Conservation (phyloP, 352 stramenopile genomes). For the Phytophthora fragariae region DNA sequence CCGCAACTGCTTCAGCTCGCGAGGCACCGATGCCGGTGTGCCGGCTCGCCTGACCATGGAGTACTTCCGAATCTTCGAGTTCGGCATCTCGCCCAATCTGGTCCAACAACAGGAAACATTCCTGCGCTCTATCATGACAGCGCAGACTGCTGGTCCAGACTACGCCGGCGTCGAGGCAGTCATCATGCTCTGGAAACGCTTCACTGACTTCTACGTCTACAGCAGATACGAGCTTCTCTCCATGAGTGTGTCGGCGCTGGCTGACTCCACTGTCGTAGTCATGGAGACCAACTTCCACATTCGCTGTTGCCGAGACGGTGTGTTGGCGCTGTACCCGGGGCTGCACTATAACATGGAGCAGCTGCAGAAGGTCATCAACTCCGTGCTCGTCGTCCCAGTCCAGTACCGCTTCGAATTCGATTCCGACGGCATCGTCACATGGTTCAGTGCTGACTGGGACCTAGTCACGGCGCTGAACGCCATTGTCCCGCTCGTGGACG, state of each 20-base stretch:
- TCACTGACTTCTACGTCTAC: slow-evolving; percentile 49
- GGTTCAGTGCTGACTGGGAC: slow-evolving; percentile 70
- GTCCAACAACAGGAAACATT: slow-evolving; percentile 54
- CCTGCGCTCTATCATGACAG: slow-evolving; percentile 59
- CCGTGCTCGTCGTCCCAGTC: slow-evolving; percentile 46
- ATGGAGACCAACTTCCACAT: slow-evolving; percentile 53
- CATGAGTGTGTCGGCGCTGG: slow-evolving; percentile 43
- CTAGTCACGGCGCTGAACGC: slow-evolving; percentile 52
- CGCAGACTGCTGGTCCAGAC: slow-evolving; percentile 52
- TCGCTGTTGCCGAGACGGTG: slow-evolving; percentile 45
- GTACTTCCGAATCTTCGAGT: slow-evolving; percentile 66
- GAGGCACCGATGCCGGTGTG: slow-evolving; percentile 35
- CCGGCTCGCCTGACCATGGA: slow-evolving; percentile 52
- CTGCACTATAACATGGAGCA: slow-evolving; percentile 50
- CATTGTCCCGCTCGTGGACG: slow-evolving; percentile 56
- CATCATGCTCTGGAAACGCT: slow-evolving; percentile 60
- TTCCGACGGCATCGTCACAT: slow-evolving; percentile 44
- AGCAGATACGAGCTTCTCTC: slow-evolving; percentile 43
- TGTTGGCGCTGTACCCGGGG: slow-evolving; percentile 54
- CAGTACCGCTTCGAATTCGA: slow-evolving; percentile 71
- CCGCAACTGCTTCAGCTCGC: slow-evolving; percentile 45
- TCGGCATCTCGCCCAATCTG: slow-evolving; percentile 41
- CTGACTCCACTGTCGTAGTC: slow-evolving; percentile 57
- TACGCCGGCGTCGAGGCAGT: slow-evolving; percentile 54
- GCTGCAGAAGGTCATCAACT: slow-evolving; percentile 59